Evolutionary conservation across 2,329 filamentous ascomycete species (phyloP), one percentile per base, ranked within the genome.

Genomic region (Lecanosticta acicola): DNA sequence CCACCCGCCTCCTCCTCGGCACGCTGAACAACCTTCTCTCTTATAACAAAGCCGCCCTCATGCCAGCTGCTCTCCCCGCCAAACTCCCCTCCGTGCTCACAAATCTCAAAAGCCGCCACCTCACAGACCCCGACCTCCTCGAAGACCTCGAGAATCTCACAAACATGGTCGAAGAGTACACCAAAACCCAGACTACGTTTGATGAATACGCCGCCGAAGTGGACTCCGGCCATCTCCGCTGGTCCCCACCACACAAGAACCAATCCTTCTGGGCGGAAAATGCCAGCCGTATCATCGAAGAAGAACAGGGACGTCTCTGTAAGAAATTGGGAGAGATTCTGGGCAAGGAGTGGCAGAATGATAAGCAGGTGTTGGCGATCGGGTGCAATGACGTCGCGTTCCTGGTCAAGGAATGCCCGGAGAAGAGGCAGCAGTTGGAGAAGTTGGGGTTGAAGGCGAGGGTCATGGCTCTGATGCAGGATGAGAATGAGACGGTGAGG

Each of bases 391-490:
- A 96, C 63, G 80, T 96, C 16, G 89, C 87, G n/a, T 83, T 76
- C 52, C 71, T 96, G 50, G 89, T 96, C 39, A 90, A 87, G 68
- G 87, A 94, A 67, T 85, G 91, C 44, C 89, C 90, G 0, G 89
- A 94, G 71, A 86, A 84, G 71, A 76, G 90, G 61, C 73, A 76
- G 48, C 79, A 85, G 65, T 75, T 95, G 58, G 90, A 96, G 72
- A 89, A 83, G 70, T 68, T 89, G 35, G 88, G 88, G 0, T 69
- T 96, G 53, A 96, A 96, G 78, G 80, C 79, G 14, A 78, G 87
- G 56, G 84, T 95, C 50, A 94, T 96, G 89, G 86, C 89, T 70
- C 74, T 96, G 61, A 96, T 96, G 90, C 83, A 81, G 60, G 87
- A 94, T 63, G 77, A 81, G 48, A 88, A 95, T 60, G 89, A 95